phyloP scores from a whole-genome alignment of 306 rosid genomes.

The Hippophae rhamnoides region DNA sequence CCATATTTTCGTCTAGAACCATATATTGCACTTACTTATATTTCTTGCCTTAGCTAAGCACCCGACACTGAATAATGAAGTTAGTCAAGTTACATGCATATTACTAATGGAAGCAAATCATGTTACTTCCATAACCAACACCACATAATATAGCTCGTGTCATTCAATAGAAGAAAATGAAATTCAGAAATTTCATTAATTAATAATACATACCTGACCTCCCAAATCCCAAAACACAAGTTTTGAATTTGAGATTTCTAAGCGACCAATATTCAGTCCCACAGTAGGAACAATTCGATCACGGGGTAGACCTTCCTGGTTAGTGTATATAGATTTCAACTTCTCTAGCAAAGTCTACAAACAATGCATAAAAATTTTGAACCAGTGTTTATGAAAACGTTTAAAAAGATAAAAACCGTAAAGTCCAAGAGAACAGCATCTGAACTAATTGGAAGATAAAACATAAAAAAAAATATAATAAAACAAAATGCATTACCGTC shows the following conservation, averaged over 20 bases:
- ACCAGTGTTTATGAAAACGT: no score
- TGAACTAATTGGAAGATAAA: not conserved
- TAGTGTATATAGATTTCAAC: conserved; percentile 75
- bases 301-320: conserved; percentile 77
- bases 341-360: conserved; percentile 89
- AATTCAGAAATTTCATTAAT: not conserved
- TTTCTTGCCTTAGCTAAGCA: no score
- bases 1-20: no score
- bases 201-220: conserved; percentile 69
- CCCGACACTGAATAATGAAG: no score
- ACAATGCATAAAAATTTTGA: not conserved
- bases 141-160: no score
- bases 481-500: conserved; percentile 50
- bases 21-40: no score
- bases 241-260: conserved; percentile 71
- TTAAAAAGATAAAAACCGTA: not conserved
- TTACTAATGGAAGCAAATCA: no score
- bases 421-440: conserved; percentile 4
- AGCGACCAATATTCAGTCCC: conserved; percentile 93
- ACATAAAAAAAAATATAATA: not conserved
- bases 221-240: conserved; percentile 98
- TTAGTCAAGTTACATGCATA: no score
- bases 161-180: conserved; percentile 5
- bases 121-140: no score
- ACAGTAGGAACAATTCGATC: conserved; percentile 99